Evolutionary conservation across 345 rosid species (phyloP), one percentile per base, ranked within the genome.

Genomic region (Boechera retrofracta): DNA sequence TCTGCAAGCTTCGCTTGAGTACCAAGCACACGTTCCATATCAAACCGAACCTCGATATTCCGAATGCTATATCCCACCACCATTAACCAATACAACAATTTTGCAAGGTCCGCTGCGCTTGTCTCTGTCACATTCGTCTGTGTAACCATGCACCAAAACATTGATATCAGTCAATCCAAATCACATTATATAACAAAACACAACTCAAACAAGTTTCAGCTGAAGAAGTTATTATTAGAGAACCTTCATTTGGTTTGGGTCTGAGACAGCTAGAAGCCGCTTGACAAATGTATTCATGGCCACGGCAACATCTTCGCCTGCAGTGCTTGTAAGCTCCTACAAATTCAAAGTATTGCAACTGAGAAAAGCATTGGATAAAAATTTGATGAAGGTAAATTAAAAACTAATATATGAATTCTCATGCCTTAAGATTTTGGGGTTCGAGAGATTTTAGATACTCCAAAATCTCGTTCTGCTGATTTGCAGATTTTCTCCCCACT

Each of bases 11-110:
- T 94, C 6, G 89, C 80, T 60, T 91, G 84, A 39, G 85, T 64
- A 28, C 99, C 97, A 7, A 95, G 91, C 21, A 92, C 96, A 60
- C 92, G 86, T 77, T 95, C 99, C 98, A 90, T 95, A 72, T 94
- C 98, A 65, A 90, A 85, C 24, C 98, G 92, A 64, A 94, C 98
- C 85, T 94, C 98, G 6, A 94, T 92, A 79, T 90, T 95, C 53
- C 99, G 93, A 72, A 95, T 79, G 82, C 98, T 77, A 85, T 92
- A 95, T 42, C 99, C 98, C 4, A 95, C 98, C 76, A 95, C 96
- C 99, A 95, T 92, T 72, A 95, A 77, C 97, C 98, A 95, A 70
- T 87, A 92, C 67, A 95, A 85, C 68, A 95, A 82, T 83, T 87
- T 92, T 24, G 90, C 96, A 21, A 92, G 96, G 72, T 95, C 98